Percentiles rank a stretch among this genome's conserved stretches.
These are phyloP conservation scores for Penicillium sp. DNA, from an alignment of 2,329 filamentous ascomycete species.

Conservation along the genomic window DNA sequence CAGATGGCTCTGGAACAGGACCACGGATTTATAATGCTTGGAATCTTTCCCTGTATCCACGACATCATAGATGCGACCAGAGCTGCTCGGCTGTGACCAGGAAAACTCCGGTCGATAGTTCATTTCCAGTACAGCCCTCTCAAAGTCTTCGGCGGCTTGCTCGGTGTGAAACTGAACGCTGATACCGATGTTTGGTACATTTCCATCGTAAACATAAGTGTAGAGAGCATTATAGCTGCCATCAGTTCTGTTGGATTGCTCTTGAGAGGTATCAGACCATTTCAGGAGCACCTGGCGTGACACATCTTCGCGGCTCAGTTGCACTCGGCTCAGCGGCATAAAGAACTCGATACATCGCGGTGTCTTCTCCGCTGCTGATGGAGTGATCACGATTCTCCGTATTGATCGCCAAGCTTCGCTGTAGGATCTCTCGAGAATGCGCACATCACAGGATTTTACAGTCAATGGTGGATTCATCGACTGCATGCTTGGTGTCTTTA, in stretches of 20 bases:
- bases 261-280: constrained; percentile 32
- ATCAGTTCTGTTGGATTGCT: constrained; percentile 24
- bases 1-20: constrained; percentile 16
- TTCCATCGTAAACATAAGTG: constrained; percentile 29
- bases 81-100: constrained; percentile 22
- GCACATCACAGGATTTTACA: constrained; percentile 27
- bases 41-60: constrained; percentile 24
- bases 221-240: constrained; percentile 28
- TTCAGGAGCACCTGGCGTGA: constrained; percentile 23
- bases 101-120: constrained; percentile 19
- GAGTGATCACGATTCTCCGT: constrained; percentile 29
- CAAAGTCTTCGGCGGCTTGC: constrained; percentile 24
- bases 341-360: constrained; percentile 28
- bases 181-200: constrained; percentile 27
- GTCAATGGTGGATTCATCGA: constrained; percentile 23
- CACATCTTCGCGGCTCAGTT: constrained; percentile 21
- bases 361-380: constrained; percentile 23
- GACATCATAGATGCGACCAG: constrained; percentile 26
- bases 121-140: constrained; percentile 23
- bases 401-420: constrained; percentile 28
- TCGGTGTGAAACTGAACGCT: constrained; percentile 22
- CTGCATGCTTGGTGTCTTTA: constrained; percentile 29
- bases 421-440: constrained; percentile 28
- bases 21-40: constrained; percentile 29
- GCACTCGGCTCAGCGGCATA: constrained; percentile 28